Percentiles rank a stretch among this genome's conserved stretches.
phyloP scores from a whole-genome alignment of 106 monocot genomes.

The Dactylorhiza incarnata region DNA sequence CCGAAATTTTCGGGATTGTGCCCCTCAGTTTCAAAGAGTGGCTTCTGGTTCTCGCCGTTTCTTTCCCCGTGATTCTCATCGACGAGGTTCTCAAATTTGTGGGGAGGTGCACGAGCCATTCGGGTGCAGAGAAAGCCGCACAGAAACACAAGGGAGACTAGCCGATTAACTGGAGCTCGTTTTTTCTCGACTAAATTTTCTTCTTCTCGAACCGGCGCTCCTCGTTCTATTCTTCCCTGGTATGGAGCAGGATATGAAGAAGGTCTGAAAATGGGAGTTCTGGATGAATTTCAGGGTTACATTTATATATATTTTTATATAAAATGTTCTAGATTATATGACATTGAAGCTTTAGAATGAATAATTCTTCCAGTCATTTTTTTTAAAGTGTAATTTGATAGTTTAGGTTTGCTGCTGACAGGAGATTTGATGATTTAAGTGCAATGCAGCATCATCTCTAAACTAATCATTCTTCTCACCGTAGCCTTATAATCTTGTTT shows the following conservation, averaged over 20 bases:
- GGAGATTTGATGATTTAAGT: background rate
- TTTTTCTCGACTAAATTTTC: background rate
- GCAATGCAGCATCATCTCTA: constrained; percentile 1
- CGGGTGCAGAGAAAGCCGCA: background rate
- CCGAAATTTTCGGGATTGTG: constrained; percentile 72
- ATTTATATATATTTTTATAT: background rate
- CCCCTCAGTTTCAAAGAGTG: constrained; percentile 78
- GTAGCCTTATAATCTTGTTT: too few species aligned
- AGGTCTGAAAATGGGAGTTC: background rate
- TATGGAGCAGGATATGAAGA: background rate
- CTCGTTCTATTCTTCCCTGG: background rate
- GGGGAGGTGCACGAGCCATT: constrained; percentile 32
- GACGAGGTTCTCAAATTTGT: constrained; percentile 82
- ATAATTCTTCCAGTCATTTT: background rate
- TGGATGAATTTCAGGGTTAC: background rate
- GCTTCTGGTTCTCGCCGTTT: constrained; percentile 65
- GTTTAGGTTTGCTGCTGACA: background rate
- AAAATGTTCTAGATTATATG: background rate
- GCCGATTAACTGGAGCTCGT: too few species aligned
- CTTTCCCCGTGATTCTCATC: constrained; percentile 65
- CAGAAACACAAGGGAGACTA: constrained; percentile 40
- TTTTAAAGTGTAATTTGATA: background rate
- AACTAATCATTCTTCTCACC: background rate
- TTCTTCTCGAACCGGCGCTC: background rate
- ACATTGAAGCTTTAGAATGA: background rate